Evolutionary conservation across 257 asterid genomes (phyloP).

Genomic region (Solanum infundibuliforme): DNA sequence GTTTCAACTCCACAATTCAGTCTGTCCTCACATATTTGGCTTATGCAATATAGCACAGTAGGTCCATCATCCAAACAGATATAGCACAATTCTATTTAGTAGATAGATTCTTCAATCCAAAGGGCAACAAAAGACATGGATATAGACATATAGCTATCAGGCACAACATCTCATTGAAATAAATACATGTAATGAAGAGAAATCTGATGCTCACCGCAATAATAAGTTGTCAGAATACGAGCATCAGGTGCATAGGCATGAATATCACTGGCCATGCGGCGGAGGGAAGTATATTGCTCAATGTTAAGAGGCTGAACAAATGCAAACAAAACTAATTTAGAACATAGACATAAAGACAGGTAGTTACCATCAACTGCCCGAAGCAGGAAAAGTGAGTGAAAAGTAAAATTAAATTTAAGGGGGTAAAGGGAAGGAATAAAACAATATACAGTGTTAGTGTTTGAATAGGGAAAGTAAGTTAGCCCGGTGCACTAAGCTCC

Average conservation of each 20-base stretch:
- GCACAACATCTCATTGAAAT: constrained; percentile 3
- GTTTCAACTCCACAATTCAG: background rate
- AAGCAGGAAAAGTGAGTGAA: background rate
- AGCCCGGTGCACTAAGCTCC: background rate
- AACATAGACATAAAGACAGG: background rate
- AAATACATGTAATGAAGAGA: constrained; percentile 1
- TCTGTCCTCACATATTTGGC: background rate
- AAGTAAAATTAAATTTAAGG: background rate
- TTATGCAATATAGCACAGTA: background rate
- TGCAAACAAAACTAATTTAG: constrained; percentile 9
- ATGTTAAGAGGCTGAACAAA: constrained; percentile 71
- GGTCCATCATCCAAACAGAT: background rate
- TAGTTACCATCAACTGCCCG: background rate
- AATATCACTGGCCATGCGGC: constrained; percentile 86
- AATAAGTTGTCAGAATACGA: constrained; percentile 90
- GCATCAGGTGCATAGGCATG: constrained; percentile 99
- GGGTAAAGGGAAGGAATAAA: background rate
- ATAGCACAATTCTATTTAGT: background rate
- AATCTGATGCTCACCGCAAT: constrained; percentile 48
- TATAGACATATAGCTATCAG: background rate
- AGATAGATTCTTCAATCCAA: background rate
- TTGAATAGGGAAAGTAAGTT: background rate
- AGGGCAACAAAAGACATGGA: background rate
- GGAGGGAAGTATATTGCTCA: constrained; percentile 72
- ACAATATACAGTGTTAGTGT: background rate